Evolutionary conservation across 768 basidiomycete species (phyloP).

Genomic region (Trametes meyenii): DNA sequence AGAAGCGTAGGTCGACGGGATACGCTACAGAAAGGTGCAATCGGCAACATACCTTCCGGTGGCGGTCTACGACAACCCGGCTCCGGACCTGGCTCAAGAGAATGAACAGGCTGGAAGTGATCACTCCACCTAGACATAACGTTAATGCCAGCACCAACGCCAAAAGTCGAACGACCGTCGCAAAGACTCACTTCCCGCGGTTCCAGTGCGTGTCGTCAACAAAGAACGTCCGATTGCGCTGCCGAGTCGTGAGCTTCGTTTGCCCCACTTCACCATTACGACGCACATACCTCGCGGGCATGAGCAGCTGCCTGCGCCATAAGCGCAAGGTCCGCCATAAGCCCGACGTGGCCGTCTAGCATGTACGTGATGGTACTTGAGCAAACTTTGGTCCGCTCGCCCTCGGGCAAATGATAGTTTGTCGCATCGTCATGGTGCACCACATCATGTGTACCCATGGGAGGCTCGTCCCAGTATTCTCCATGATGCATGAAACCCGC

Average conservation of each 20-base stretch:
- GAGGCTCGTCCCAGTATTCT: slow-evolving; percentile 51
- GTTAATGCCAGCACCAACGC: background rate
- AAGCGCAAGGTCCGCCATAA: slow-evolving; percentile 66
- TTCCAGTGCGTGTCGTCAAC: slow-evolving; percentile 75
- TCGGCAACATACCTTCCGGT: slow-evolving; percentile 52
- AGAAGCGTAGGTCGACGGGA: background rate
- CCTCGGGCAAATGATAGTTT: slow-evolving; percentile 31
- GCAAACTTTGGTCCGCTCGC: slow-evolving; percentile 40
- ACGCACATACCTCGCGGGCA: slow-evolving; percentile 57
- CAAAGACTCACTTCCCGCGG: slow-evolving; percentile 64
- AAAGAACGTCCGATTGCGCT: slow-evolving; percentile 69
- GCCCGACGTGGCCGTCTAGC: slow-evolving; percentile 66
- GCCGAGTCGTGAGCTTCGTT: slow-evolving; percentile 4
- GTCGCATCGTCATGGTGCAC: slow-evolving; percentile 33
- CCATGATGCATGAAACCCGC: slow-evolving; percentile 50
- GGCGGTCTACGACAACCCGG: slow-evolving; percentile 65
- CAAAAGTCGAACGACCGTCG: background rate
- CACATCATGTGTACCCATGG: slow-evolving; percentile 35
- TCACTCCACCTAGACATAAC: slow-evolving; percentile 57
- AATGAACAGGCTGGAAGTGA: slow-evolving; percentile 59
- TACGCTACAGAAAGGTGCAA: background rate
- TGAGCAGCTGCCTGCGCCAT: slow-evolving; percentile 69
- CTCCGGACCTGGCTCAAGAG: slow-evolving; percentile 62
- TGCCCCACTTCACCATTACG: background rate
- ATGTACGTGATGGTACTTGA: slow-evolving; percentile 71